Percentiles rank a stretch among this genome's conserved stretches.
Evolutionary conservation across 805 yeast genomes (phyloP).

Genomic region (Metschnikowia santaceciliae): DNA sequence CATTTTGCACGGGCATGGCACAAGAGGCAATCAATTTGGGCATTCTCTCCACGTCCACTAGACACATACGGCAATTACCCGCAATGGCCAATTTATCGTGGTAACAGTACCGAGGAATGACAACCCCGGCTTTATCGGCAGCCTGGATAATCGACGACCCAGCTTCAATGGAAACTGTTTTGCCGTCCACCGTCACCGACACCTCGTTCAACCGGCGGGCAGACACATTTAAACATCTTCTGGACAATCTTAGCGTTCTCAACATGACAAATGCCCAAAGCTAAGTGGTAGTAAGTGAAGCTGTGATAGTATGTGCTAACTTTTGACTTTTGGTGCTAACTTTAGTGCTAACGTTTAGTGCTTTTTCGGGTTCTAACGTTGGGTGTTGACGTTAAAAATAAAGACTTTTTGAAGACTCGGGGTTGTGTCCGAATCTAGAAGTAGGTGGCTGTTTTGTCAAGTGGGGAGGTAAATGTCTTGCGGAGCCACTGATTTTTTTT

Average conservation of each 20-base stretch:
- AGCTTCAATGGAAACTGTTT: slow-evolving; percentile 72
- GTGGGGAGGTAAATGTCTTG: neutral
- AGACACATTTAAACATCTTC: slow-evolving; percentile 28
- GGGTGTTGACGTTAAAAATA: too few relatives aligned
- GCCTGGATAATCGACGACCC: slow-evolving; percentile 89
- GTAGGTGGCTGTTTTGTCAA: neutral
- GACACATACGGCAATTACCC: slow-evolving; percentile 91
- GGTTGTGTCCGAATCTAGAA: too few relatives aligned
- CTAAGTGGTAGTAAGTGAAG: neutral
- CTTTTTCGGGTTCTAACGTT: too few relatives aligned
- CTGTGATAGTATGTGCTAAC: too few relatives aligned
- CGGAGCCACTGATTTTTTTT: neutral
- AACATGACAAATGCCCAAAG: slow-evolving; percentile 5
- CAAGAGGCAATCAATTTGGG: slow-evolving; percentile 89
- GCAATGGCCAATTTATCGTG: slow-evolving; percentile 89
- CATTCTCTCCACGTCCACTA: slow-evolving; percentile 84
- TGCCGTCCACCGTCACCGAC: slow-evolving; percentile 60
- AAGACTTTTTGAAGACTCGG: too few relatives aligned
- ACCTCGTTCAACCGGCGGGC: slow-evolving; percentile 48
- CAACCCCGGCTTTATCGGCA: slow-evolving; percentile 85
- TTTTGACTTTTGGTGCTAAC: too few relatives aligned
- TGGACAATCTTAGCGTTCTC: slow-evolving; percentile 15
- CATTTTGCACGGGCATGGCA: slow-evolving; percentile 87
- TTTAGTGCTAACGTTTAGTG: too few relatives aligned
- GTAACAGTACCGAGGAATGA: slow-evolving; percentile 85